Evolutionary conservation across 2,329 filamentous ascomycete species (phyloP).

Genomic region (Sphaerulina populicola): DNA sequence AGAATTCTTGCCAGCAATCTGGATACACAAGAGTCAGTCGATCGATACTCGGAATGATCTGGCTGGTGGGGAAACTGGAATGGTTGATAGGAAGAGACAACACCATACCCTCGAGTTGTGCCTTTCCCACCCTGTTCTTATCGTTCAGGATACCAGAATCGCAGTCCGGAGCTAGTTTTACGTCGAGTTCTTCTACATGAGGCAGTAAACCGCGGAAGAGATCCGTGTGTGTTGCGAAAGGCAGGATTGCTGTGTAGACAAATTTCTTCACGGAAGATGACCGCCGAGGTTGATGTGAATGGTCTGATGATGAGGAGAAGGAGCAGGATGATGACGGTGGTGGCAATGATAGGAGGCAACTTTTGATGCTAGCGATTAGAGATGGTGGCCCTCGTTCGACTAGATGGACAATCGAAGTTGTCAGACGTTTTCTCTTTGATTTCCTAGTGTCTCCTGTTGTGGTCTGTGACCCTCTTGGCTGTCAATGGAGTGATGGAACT

Average conservation of each 20-base stretch:
- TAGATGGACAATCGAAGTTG: background rate
- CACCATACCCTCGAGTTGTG: constrained; percentile 29
- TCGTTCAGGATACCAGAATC: constrained; percentile 36
- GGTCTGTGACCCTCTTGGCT: too few species aligned
- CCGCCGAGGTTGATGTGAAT: background rate
- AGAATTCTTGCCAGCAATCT: constrained; percentile 31
- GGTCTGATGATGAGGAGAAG: background rate
- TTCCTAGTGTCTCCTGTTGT: background rate
- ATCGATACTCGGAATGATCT: background rate
- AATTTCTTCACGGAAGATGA: constrained; percentile 12
- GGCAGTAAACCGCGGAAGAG: constrained; percentile 21
- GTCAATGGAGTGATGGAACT: background rate
- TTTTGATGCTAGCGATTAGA: constrained; percentile 27
- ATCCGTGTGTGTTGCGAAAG: constrained; percentile 26
- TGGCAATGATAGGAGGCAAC: constrained; percentile 13
- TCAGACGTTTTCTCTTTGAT: background rate
- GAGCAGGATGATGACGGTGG: background rate
- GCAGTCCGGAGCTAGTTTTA: constrained; percentile 38
- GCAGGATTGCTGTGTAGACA: constrained; percentile 32
- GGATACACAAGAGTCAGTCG: background rate
- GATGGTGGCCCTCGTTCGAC: constrained; percentile 48
- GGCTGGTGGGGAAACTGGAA: too few species aligned
- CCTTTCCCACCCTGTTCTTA: constrained; percentile 35
- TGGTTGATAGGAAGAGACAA: background rate
- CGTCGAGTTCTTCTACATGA: constrained; percentile 27